Evolutionary conservation across 2,329 filamentous ascomycete species (phyloP), one percentile per base, ranked within the genome.

Genomic region (Pleurostoma richardsiae): DNA sequence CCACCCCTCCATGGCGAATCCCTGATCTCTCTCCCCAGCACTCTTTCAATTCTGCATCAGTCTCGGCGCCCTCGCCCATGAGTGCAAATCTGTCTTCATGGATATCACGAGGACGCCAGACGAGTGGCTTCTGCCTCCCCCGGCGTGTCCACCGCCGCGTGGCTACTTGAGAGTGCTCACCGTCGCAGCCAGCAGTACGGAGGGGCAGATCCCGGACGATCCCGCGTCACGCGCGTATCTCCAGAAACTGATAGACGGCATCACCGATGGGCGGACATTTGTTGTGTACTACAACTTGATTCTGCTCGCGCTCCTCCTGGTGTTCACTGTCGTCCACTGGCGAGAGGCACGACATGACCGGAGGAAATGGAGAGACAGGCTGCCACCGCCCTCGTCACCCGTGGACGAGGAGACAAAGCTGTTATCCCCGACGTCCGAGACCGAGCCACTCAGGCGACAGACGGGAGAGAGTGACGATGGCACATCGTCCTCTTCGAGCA

Each of bases 151-250:
- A 2, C n/a, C n/a, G 33, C 33, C n/a, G 33, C 8, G n/a, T 8
- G 33, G 33, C 33, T 8, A 36, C 8, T 8, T n/a, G n/a, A n/a
- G n/a, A 8, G 33, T 36, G 8, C 33, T 36, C 8, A 8, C 33
- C 8, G 33, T n/a, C 33, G 33, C 33, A 8, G n/a, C 8, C n/a
- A n/a, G 8, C 33, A n/a, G n/a, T 2, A n/a, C n/a, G 8, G 8
- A 36, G 33, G 33, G 33, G 33, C 8, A 36, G 33, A 8, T 8
- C 33, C 33, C 33, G 8, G n/a, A 8, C 33, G 33, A 36, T n/a
- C 65, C 65, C 6, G 64, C 65, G 26, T 58, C 61, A 41, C 57
- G 64, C 26, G 55, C 57, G n/a, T 70, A 66, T 39, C 44, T 71
- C 6, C 52, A 51, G 7, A 47, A 59, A 10, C 54, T 70, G 4